Evolutionary conservation across 2,329 filamentous ascomycete species (phyloP).

Genomic region (Aspergillus persii): DNA sequence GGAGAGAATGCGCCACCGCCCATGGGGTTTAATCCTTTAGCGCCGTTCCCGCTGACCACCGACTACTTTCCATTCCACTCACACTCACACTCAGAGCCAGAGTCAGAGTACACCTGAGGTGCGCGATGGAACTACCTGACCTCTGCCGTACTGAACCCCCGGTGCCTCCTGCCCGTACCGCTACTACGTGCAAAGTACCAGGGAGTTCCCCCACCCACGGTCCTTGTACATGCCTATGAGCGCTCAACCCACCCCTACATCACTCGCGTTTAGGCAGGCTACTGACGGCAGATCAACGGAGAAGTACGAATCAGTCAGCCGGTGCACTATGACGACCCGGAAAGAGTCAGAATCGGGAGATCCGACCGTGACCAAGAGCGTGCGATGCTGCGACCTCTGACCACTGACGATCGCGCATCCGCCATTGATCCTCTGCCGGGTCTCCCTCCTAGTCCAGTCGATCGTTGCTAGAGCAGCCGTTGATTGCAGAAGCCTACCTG

Average conservation of each 20-base stretch:
- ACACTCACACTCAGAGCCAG: no score
- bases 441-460: conserved; percentile 9
- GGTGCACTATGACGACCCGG: no score
- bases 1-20: conserved; percentile 16
- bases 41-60: conserved; percentile 15
- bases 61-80: no score
- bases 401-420: conserved; percentile 3
- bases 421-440: conserved; percentile 2
- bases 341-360: neutral
- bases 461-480: conserved; percentile 16
- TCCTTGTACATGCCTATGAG: neutral
- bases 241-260: neutral
- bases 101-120: no score
- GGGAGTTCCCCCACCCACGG: no score
- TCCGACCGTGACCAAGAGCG: neutral
- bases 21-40: conserved; percentile 9
- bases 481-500: conserved; percentile 15
- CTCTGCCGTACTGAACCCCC: no score
- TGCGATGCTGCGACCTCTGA: neutral
- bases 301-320: neutral
- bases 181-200: neutral
- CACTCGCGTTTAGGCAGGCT: neutral
- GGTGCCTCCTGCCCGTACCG: neutral
- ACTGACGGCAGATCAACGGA: neutral
- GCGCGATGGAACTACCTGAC: no score